Percentiles rank a stretch among this genome's conserved stretches.
These are phyloP conservation scores for Bisporella sp. DNA, from an alignment of 2,329 filamentous ascomycete genomes.

Conservation along the genomic window DNA sequence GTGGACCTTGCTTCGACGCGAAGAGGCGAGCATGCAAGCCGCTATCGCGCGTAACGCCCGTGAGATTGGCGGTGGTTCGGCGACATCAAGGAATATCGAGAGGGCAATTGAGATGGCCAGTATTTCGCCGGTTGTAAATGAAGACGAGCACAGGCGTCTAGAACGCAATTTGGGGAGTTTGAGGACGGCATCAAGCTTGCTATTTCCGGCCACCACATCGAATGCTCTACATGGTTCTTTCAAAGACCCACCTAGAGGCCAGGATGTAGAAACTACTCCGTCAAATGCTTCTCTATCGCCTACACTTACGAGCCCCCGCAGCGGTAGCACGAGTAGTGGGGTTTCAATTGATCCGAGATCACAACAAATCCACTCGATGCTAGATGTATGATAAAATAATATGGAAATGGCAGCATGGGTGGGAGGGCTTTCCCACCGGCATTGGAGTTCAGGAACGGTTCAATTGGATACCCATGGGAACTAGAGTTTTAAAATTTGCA, in stretches of 20 bases:
- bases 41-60: constrained; percentile 26
- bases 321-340: neutral
- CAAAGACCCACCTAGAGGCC: too few relatives aligned
- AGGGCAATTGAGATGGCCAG: constrained; percentile 30
- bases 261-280: too few relatives aligned
- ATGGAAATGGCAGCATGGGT: too few relatives aligned
- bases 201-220: constrained; percentile 8
- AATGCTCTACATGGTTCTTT: too few relatives aligned
- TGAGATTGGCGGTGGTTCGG: constrained; percentile 28
- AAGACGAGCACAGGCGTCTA: constrained; percentile 30
- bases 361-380: neutral
- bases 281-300: too few relatives aligned
- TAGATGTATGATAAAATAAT: neutral
- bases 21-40: constrained; percentile 24
- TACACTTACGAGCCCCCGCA: too few relatives aligned
- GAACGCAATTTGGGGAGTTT: constrained; percentile 37
- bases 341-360: neutral
- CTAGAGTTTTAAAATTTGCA: too few relatives aligned
- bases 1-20: constrained; percentile 45
- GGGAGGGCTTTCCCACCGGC: too few relatives aligned
- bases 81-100: constrained; percentile 23
- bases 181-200: constrained; percentile 8
- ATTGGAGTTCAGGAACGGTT: too few relatives aligned
- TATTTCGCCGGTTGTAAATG: constrained; percentile 29
- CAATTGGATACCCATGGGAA: too few relatives aligned